Conservation (phyloP, 2,329 filamentous ascomycete genomes). For the Arthrobotrys entomopaga region DNA sequence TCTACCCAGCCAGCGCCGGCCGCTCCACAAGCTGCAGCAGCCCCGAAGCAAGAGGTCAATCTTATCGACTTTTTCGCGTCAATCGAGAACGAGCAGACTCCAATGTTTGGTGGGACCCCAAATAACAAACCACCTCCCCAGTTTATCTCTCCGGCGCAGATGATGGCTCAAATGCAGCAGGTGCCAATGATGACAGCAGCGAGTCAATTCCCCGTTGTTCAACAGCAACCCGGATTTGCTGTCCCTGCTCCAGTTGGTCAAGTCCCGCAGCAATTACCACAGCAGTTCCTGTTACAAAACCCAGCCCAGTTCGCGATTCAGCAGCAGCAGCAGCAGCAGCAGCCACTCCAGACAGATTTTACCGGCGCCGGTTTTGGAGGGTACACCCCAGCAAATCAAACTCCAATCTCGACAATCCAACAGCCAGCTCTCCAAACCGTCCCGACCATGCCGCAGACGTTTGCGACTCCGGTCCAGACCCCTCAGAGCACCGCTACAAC, state of each 20-base stretch:
- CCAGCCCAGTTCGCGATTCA: conserved; percentile 59
- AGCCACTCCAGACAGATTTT: conserved; percentile 69
- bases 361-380: conserved; percentile 86
- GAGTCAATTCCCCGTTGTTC: conserved; percentile 57
- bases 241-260: conserved; percentile 57
- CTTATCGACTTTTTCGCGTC: conserved; percentile 95
- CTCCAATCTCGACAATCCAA: conserved; percentile 67
- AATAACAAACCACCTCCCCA: conserved; percentile 61
- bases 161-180: conserved; percentile 59
- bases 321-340: conserved; percentile 64
- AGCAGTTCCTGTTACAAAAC: conserved; percentile 55
- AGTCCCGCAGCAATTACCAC: conserved; percentile 47
- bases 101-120: conserved; percentile 66
- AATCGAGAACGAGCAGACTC: conserved; percentile 86
- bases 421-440: conserved; percentile 60
- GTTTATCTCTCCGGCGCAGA: conserved; percentile 63
- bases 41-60: conserved; percentile 68
- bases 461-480: conserved; percentile 63
- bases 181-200: conserved; percentile 52
- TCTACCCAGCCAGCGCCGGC: conserved; percentile 59
- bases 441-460: conserved; percentile 70
- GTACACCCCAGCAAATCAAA: conserved; percentile 76
- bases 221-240: conserved; percentile 60
- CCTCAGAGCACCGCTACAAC: conserved; percentile 59
- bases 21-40: conserved; percentile 69